phyloP scores from a whole-genome alignment of 1,284 basidiomycete genomes.

The Malassezia pachydermatis region DNA sequence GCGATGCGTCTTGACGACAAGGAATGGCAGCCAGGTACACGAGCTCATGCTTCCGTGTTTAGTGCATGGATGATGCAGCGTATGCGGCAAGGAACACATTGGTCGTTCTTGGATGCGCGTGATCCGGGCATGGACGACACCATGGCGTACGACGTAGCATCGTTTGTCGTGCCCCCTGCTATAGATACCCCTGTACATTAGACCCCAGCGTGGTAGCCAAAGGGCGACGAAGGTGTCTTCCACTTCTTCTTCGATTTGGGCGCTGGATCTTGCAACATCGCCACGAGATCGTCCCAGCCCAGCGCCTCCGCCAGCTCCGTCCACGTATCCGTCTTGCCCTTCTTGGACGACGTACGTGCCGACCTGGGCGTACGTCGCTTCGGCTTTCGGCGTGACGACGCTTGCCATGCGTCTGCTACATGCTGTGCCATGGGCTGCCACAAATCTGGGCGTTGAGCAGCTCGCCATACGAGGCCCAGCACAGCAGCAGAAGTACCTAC shows the following conservation, averaged over 20 bases:
- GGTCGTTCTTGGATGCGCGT: background rate
- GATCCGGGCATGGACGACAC: background rate
- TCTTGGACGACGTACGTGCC: background rate
- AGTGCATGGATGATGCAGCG: slow-evolving; percentile 10
- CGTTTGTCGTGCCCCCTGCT: background rate
- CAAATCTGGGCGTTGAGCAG: background rate
- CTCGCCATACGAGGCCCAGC: background rate
- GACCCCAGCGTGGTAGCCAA: background rate
- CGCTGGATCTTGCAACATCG: background rate
- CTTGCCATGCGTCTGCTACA: background rate
- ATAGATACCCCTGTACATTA: background rate
- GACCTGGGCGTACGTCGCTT: background rate
- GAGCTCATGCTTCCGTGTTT: slow-evolving; percentile 1
- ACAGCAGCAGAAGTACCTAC: background rate
- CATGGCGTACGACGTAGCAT: background rate
- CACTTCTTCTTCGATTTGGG: background rate
- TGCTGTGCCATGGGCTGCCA: background rate
- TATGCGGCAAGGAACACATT: background rate
- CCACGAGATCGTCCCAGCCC: background rate
- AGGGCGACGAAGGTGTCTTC: background rate
- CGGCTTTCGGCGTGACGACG: too few relatives aligned
- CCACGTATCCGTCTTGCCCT: background rate
- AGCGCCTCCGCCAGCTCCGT: background rate
- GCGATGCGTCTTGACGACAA: background rate
- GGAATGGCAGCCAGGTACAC: background rate